Evolutionary conservation across 495 filamentous ascomycete species (phyloP), one percentile per base, ranked within the genome.

Genomic region (Xylaria curta): DNA sequence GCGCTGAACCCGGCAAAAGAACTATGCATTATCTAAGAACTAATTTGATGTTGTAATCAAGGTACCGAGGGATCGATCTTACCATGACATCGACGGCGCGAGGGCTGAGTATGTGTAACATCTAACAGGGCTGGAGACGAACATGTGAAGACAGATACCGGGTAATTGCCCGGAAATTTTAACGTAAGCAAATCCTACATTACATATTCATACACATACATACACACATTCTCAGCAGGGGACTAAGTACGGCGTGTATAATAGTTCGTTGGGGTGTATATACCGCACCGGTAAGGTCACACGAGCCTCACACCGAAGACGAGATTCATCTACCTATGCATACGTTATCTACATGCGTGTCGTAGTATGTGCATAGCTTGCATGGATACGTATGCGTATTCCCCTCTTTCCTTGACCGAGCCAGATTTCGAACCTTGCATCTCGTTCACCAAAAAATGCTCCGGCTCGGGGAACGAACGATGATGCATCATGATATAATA

Each of bases 301-400:
- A 66, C 63, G 63, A 66, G 63, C 63, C 63, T 66, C 63, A 66
- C 63, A 66, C 63, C 63, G 46, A 66, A 66, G 46, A 31, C 63
- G 40, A 46, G 63, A 66, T 38, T 66, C 53, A 7, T 24, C 8
- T 51, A 31, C 24, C 63, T n/a, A 33, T 38, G 63, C 63, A 66
- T 51, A 53, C 24, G 17, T 26, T 38, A 24, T 66, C 46, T 24
- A 46, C 63, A 66, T 66, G 28, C 24, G 24, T 36, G 46, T 40
- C 17, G 46, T 53, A 26, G 26, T 24, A 44, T 33, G 46, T 66
- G 28, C 24, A 42, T 53, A 38, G 49, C 33, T 44, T 10, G 64
- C 64, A 56, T 67, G 33, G 33, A 19, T 51, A 47, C 17, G 36
- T 42, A 42, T 51, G 33, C 17, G 36, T 42, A 42, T 3, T 3